A percentile compares a stretch with the other conserved stretches of the same genome.
phyloP scores from a whole-genome alignment of 768 basidiomycete genomes.

The Dacryopinax primogenitus region DNA sequence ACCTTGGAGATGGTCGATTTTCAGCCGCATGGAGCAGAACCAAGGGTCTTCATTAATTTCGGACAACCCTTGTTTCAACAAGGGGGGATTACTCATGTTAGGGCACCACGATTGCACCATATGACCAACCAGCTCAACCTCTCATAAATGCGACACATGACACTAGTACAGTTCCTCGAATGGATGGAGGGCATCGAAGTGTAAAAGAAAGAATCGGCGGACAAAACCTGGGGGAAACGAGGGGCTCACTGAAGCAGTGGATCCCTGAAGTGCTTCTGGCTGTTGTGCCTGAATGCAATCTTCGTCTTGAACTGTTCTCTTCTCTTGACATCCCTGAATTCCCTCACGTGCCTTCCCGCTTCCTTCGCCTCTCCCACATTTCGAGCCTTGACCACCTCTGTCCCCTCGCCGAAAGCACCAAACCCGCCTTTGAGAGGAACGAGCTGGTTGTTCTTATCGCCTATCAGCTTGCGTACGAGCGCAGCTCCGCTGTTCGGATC shows the following conservation, averaged over 20 bases:
- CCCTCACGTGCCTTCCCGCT: slow-evolving; percentile 72
- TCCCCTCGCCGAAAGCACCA: slow-evolving; percentile 72
- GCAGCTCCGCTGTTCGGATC: slow-evolving; percentile 63
- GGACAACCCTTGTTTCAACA: too few relatives aligned
- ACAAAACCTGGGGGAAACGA: too few relatives aligned
- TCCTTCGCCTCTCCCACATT: slow-evolving; percentile 93
- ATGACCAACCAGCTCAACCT: too few relatives aligned
- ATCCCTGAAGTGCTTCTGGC: slow-evolving; percentile 77
- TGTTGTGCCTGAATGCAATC: slow-evolving; percentile 66
- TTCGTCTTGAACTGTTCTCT: slow-evolving; percentile 76
- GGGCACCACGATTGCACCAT: too few relatives aligned
- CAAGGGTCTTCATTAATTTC: neutral
- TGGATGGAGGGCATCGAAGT: neutral
- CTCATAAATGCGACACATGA: too few relatives aligned
- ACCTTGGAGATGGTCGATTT: neutral
- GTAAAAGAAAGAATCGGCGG: neutral
- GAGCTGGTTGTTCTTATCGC: slow-evolving; percentile 72
- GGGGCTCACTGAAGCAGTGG: slow-evolving; percentile 39
- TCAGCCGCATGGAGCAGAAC: neutral
- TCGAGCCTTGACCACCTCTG: slow-evolving; percentile 73
- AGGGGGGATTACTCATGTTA: too few relatives aligned
- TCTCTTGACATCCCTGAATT: slow-evolving; percentile 67
- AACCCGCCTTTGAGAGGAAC: slow-evolving; percentile 76
- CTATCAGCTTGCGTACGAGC: slow-evolving; percentile 61
- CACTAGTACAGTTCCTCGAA: neutral